These are phyloP conservation scores for Talaromyces sp. DNA, from an alignment of 2,329 filamentous ascomycete species.

Conservation along the genomic window DNA sequence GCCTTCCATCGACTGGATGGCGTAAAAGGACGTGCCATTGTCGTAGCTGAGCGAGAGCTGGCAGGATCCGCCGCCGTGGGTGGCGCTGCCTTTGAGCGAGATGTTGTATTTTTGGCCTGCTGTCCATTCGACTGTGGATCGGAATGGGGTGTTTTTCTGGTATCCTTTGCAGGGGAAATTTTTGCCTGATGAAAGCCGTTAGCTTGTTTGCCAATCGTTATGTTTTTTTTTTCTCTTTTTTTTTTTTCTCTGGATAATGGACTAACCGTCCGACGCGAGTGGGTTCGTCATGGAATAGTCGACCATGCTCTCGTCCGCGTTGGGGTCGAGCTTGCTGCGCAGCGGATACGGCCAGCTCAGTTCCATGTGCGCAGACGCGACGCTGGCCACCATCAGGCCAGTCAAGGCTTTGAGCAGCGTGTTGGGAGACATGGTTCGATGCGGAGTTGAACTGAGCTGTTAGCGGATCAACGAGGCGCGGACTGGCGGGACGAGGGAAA, in stretches of 20 bases:
- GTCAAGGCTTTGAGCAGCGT: neutral
- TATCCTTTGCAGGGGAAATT: conserved; percentile 76
- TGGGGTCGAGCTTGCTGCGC: conserved; percentile 45
- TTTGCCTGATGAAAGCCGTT: conserved; percentile 37
- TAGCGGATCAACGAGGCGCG: neutral
- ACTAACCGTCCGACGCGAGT: conserved; percentile 34
- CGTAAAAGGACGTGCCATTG: conserved; percentile 63
- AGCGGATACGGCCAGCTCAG: conserved; percentile 52
- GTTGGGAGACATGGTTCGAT: neutral
- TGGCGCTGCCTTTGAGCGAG: conserved; percentile 57
- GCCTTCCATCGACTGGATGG: conserved; percentile 58
- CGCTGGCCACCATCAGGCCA: neutral
- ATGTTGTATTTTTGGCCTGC: conserved; percentile 61
- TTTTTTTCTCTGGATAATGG: conserved; percentile 5
- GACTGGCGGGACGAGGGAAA: neutral
- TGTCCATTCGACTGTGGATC: conserved; percentile 55
- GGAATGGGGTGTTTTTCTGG: conserved; percentile 45
- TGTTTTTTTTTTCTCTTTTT: too few relatives aligned
- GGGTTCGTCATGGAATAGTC: conserved; percentile 71
- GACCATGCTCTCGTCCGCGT: conserved; percentile 38
- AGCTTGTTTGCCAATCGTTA: neutral
- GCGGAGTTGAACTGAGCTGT: neutral
- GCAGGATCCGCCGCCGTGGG: conserved; percentile 67
- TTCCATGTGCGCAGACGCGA: conserved; percentile 46
- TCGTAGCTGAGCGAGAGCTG: conserved; percentile 72